Base-by-base conservation (phyloP, 176 grass and related monocot genomes). In the Ampelocalamus luodianensis region DNA sequence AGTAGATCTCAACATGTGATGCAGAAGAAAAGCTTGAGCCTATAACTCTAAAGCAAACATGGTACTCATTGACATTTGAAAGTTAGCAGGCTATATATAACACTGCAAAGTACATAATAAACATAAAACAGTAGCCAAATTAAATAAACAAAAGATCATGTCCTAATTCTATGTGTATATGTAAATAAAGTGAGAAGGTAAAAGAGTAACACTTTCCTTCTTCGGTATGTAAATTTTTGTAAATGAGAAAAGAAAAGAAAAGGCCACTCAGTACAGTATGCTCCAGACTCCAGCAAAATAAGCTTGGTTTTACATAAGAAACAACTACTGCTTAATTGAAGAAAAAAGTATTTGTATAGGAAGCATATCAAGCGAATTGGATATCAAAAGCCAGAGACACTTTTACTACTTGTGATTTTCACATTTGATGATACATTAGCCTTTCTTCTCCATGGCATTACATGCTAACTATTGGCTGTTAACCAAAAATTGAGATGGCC, bases 1-100 rank as follows among this genome's bases (percentile, higher is more conserved):
- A 79, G 84, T 42, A 86, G 17, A 50, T 79, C 77, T 65, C 50
- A 83, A 86, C 26, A 45, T 8, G 59, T 86, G 56, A 56, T 66
- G 46, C 72, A 56, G 24, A 81, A 78, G 18, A 59, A 64, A 86
- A 82, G 1, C 48, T 56, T 65, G 11, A 72, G 5, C 37, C 2
- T 42, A 77, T 42, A 48, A 39, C 66, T 56, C 54, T 27, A 72
- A 56, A 72, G 61, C 11, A 64, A 64, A 71, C 17, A 40, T 65
- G 45, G 18, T 72, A 79, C 54, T 27, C 36, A 64, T 6, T 49
- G 1, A 71, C 23, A 60, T 62, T 40, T 70, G 27, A 3, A 38
- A 79, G 9, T 72, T 24, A 50, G 20, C 61, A 77, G 16, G 3
- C 18, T 40, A 85, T 20, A 88, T 23, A 71, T 78, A 4, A 72